Conservation (phyloP, 192 early-diverging fungal species). For the Coemansia sp. region DNA sequence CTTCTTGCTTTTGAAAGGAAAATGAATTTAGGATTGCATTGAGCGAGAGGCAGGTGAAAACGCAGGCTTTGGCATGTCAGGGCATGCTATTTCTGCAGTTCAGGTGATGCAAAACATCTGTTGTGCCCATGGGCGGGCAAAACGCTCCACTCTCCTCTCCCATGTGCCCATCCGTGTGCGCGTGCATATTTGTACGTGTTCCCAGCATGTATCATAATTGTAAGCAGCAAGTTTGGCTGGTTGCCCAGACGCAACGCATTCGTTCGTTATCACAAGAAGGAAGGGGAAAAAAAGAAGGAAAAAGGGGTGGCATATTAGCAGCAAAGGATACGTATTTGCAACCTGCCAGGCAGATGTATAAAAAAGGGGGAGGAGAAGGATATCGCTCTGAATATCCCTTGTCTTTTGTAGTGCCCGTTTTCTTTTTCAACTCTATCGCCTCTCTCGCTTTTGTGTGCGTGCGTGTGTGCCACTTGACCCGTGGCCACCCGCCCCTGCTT, state of each 20-base stretch:
- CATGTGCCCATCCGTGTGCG: background rate
- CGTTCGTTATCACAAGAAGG: background rate
- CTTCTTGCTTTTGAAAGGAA: no score
- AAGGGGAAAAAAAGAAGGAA: background rate
- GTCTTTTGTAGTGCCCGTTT: background rate
- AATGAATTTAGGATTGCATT: no score
- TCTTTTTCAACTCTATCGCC: background rate
- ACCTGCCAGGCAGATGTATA: background rate
- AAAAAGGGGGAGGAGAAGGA: background rate
- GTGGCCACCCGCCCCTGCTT: no score
- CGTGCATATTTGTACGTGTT: background rate
- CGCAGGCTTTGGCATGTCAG: no score
- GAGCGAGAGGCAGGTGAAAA: no score
- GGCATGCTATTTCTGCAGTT: background rate
- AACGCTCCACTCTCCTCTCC: no score
- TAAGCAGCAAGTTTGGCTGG: background rate
- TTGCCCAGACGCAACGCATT: background rate
- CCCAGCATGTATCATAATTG: slow-evolving; percentile 4
- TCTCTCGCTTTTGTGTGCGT: no score
- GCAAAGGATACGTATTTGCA: background rate
- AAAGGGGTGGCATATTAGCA: no score
- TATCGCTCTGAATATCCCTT: background rate
- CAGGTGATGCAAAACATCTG: background rate
- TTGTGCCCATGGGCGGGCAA: background rate
- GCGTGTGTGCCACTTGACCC: no score